A percentile compares a stretch with the other conserved stretches of the same genome.
Evolutionary conservation across 2,329 filamentous ascomycete genomes (phyloP).

Genomic region (Dactylonectria estremocensis): DNA sequence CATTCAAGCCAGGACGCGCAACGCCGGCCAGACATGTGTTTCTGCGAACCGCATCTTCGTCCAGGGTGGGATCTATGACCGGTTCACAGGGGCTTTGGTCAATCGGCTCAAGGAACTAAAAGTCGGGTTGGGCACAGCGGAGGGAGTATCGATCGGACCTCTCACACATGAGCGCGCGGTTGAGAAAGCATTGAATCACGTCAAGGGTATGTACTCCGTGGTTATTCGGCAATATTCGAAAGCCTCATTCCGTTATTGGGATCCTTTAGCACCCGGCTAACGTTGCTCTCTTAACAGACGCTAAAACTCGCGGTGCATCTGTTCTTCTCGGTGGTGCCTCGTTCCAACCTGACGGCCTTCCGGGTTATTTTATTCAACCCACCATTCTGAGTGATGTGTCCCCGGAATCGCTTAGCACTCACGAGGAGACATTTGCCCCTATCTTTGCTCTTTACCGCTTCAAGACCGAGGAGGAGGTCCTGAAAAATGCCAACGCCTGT

Average conservation of each 20-base stretch:
- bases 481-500: conserved; percentile 74
- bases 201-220: conserved; percentile 52
- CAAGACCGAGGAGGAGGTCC: conserved; percentile 77
- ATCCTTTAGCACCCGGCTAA: neutral
- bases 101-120: conserved; percentile 69
- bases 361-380: conserved; percentile 76
- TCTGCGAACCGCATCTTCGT: conserved; percentile 71
- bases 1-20: conserved; percentile 11
- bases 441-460: conserved; percentile 78
- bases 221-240: too few species aligned
- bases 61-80: conserved; percentile 70
- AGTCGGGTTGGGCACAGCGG: conserved; percentile 68
- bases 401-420: conserved; percentile 73
- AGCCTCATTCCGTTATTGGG: neutral
- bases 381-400: conserved; percentile 78
- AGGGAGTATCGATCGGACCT: conserved; percentile 69
- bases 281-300: conserved; percentile 56
- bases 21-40: conserved; percentile 19
- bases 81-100: conserved; percentile 63
- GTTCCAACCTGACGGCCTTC: conserved; percentile 62
- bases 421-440: conserved; percentile 80
- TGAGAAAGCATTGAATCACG: conserved; percentile 71
- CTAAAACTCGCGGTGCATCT: conserved; percentile 69
- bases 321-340: conserved; percentile 69
- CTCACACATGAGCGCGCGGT: conserved; percentile 76